Evolutionary conservation across 257 asterid species (phyloP).

Genomic region (Scutellaria barbata): DNA sequence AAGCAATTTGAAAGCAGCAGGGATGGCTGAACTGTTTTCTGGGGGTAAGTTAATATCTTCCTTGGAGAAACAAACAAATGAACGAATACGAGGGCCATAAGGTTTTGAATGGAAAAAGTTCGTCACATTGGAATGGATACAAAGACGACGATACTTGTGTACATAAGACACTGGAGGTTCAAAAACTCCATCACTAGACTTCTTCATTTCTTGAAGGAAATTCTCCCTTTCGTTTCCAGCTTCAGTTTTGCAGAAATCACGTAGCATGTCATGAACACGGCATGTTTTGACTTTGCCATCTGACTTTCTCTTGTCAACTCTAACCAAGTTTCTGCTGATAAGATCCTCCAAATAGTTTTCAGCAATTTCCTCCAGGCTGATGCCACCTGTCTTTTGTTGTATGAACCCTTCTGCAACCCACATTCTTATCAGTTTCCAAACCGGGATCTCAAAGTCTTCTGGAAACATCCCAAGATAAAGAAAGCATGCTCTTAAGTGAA

Average conservation of each 20-base stretch:
- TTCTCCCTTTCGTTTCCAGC: constrained; percentile 28
- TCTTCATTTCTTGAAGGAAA: constrained; percentile 33
- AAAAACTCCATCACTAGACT: not conserved
- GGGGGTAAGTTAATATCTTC: constrained; percentile 34
- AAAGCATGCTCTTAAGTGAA: constrained; percentile 53
- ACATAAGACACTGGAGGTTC: not conserved
- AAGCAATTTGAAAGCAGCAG: constrained; percentile 44
- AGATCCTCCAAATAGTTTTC: constrained; percentile 43
- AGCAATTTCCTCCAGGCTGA: constrained; percentile 41
- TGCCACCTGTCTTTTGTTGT: not conserved
- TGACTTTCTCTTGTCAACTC: constrained; percentile 35
- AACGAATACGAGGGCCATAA: constrained; percentile 43
- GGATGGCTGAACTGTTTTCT: constrained; percentile 38
- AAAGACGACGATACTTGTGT: constrained; percentile 37
- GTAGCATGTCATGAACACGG: constrained; percentile 48
- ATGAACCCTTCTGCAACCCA: constrained; percentile 57
- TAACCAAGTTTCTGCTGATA: constrained; percentile 42
- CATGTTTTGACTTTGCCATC: constrained; percentile 51
- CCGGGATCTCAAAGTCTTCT: constrained; percentile 38
- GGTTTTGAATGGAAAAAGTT: constrained; percentile 30
- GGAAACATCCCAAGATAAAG: constrained; percentile 46
- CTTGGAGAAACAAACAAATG: constrained; percentile 38
- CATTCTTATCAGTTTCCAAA: constrained; percentile 39
- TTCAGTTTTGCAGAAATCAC: constrained; percentile 45
- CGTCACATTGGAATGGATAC: constrained; percentile 40